phyloP scores from a whole-genome alignment of 2,329 filamentous ascomycete species.

The Epichloe glyceriae region DNA sequence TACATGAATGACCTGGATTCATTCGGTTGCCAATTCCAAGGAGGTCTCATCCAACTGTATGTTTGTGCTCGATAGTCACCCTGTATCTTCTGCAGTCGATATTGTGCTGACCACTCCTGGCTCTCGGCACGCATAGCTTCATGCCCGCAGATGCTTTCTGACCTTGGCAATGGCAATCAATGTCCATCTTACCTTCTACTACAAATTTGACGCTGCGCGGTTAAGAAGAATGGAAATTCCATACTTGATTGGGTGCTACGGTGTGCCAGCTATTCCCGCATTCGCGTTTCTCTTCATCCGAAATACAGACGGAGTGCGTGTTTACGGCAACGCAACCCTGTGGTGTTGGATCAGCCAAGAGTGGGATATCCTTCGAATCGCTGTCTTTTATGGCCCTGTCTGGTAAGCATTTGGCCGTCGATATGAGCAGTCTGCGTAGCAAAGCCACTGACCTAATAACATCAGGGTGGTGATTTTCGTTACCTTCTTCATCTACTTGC shows the following conservation, averaged over 20 bases:
- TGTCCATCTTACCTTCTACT: constrained; percentile 71
- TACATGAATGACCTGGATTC: constrained; percentile 37
- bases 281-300: constrained; percentile 54
- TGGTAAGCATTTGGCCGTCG: constrained; percentile 32
- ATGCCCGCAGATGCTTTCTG: constrained; percentile 64
- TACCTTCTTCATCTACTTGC: constrained; percentile 53
- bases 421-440: background rate
- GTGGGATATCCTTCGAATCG: constrained; percentile 62
- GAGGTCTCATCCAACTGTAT: constrained; percentile 71
- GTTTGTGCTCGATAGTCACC: constrained; percentile 13
- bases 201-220: constrained; percentile 51
- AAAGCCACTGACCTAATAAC: background rate
- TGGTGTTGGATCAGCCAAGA: constrained; percentile 67
- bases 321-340: constrained; percentile 63
- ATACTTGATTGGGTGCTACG: constrained; percentile 60
- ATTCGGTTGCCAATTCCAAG: constrained; percentile 58
- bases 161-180: constrained; percentile 74
- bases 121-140: constrained; percentile 44
- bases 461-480: constrained; percentile 44
- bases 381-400: constrained; percentile 60
- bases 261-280: constrained; percentile 56
- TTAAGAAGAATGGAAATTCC: constrained; percentile 56
- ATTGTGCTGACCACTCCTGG: constrained; percentile 7
- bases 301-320: constrained; percentile 33
- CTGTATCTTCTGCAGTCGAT: no score